Conservation (phyloP, 164 flowering plant species). For the Chloranthus sessilifolius region DNA sequence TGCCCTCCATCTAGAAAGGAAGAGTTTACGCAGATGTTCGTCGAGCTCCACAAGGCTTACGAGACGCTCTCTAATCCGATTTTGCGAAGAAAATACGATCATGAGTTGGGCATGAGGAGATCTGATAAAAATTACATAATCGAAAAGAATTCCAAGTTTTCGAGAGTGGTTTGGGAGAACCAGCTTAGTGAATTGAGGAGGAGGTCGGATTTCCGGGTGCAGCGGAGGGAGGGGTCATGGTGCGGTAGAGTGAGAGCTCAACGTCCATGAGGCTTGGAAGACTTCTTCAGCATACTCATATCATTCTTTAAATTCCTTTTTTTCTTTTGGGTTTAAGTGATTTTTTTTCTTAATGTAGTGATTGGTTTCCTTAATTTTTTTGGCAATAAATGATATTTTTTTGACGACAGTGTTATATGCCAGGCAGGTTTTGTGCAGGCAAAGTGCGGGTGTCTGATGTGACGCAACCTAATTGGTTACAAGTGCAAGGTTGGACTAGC, state of each 20-base stretch:
- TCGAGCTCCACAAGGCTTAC: slow-evolving; percentile 27
- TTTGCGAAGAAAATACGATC: slow-evolving; percentile 21
- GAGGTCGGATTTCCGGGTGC: slow-evolving; percentile 15
- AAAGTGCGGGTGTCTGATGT: too few species aligned
- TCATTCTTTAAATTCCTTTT: too few species aligned
- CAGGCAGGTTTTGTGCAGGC: too few species aligned
- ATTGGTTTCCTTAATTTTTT: too few species aligned
- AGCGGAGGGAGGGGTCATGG: not conserved
- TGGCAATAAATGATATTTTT: too few species aligned
- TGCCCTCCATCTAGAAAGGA: slow-evolving; percentile 21
- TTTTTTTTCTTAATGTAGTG: too few species aligned
- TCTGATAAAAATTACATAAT: not conserved
- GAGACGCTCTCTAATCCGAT: slow-evolving; percentile 30
- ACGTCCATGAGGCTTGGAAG: too few species aligned
- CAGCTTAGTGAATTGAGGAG: slow-evolving; percentile 15
- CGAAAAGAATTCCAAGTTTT: not conserved
- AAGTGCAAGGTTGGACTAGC: too few species aligned
- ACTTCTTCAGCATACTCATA: too few species aligned
- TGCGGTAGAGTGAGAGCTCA: not conserved
- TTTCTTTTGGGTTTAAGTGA: too few species aligned
- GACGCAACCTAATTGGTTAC: too few species aligned
- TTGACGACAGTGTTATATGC: too few species aligned
- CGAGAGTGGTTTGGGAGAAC: slow-evolving; percentile 15
- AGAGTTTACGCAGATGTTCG: slow-evolving; percentile 26
- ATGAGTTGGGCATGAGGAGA: slow-evolving; percentile 10